Evolutionary conservation across 345 rosid genomes (phyloP), one percentile per base, ranked within the genome.

Genomic region (Pistacia atlantica): DNA sequence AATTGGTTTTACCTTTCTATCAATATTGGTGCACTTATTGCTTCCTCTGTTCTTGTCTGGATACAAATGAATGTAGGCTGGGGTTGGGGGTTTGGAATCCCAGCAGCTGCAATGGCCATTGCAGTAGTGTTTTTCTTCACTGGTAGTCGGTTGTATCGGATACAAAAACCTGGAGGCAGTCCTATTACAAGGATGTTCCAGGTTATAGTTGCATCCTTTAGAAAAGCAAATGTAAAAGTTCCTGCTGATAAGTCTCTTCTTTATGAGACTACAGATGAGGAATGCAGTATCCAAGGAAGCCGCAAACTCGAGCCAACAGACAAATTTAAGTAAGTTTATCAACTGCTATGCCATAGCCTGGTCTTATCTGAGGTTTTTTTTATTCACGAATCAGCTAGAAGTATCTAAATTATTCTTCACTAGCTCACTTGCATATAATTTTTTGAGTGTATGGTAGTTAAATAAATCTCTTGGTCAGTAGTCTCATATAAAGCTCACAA

Each of bases 11-110:
- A 93, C 88, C 83, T 96, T 73, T 92, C 97, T 7, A 89, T 96
- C 79, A 96, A 96, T 61, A 64, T 96, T 5, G 99, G 98, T 49
- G 98, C 97, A 7, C 92, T 96, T 31, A 60, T 96, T 67, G 99
- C 97, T 49, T 88, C 99, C 11, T 92, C 97, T 8, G 89, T 96
- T 56, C 85, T 96, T 77, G 98, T 96, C 55, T 96, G 95, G 93
- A 90, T 92, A 73, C 98, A 96, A 81, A 96, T 92, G 97, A 92
- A 96, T 66, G 99, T 93, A 10, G 96, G 98, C 18, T 93, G 98
- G 99, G 95, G 89, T 5, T 96, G 97, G 97, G 98, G 98, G 4
- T 96, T 96, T 63, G 98, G 99, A 72, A 68, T 96, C 72, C 97
- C 99, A 2, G 87, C 98, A 0, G 98, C 80, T 16, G 94, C 95